Conservation (phyloP, 768 basidiomycete species). For the Pleurotus salmoneostramineus region DNA sequence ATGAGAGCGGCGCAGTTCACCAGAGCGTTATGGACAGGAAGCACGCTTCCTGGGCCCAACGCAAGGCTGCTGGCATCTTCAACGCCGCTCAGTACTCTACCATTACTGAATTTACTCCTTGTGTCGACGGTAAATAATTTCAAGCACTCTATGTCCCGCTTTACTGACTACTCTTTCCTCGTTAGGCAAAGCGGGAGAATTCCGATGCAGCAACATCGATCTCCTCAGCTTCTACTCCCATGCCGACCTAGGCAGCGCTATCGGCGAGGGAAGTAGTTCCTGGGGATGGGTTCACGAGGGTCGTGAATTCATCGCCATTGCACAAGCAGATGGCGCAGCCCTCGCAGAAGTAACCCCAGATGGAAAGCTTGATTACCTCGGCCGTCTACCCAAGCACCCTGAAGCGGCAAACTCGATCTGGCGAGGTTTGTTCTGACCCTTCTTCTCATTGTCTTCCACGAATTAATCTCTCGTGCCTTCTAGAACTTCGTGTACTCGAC, state of each 20-base stretch:
- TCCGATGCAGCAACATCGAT: conserved; percentile 16
- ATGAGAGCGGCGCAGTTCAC: conserved; percentile 7
- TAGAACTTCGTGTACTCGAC: conserved; percentile 21
- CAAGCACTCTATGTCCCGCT: not conserved
- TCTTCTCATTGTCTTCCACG: not conserved
- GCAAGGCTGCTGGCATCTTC: conserved; percentile 4
- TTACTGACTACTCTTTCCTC: not conserved
- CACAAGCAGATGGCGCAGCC: conserved; percentile 15
- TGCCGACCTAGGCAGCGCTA: conserved; percentile 12
- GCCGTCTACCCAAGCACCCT: conserved; percentile 19
- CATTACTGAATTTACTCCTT: conserved; percentile 7
- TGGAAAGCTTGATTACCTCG: conserved; percentile 9
- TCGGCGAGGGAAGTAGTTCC: conserved; percentile 11
- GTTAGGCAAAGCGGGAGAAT: conserved; percentile 10
- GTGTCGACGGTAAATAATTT: conserved; percentile 9
- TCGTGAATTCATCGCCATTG: conserved; percentile 15
- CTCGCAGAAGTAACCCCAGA: conserved; percentile 10
- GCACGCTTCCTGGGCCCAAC: conserved; percentile 2
- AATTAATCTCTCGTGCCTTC: not conserved
- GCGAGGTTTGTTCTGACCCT: not conserved
- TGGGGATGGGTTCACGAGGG: conserved; percentile 16
- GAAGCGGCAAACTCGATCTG: conserved; percentile 13
- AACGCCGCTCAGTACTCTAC: conserved; percentile 4
- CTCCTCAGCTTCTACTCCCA: conserved; percentile 15
- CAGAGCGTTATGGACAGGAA: conserved; percentile 5